Base-by-base conservation (phyloP, 2,329 filamentous ascomycete species). In the Aspergillus aculeatus region DNA sequence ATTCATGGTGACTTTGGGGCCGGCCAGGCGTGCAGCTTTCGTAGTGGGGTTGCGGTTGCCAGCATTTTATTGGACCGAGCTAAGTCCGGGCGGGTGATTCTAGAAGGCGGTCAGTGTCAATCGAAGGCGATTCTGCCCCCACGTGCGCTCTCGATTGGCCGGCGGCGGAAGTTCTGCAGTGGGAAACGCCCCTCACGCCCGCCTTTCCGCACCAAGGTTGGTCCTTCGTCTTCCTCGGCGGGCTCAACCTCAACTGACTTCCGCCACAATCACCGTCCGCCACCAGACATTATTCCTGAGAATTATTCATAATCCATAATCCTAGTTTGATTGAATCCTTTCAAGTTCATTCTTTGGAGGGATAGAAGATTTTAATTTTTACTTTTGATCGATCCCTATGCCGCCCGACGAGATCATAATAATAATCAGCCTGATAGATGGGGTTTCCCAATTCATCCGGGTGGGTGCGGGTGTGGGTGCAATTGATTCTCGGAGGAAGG, bases 81-180 rank as follows among this genome's bases (percentile, higher is more conserved):
- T 26, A 24, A n/a, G 47, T 32, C 35, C 29, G 57, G 51, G 21
- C 19, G 29, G 11, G 14, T 54, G 21, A 14, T 56, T 59, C 47
- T 24, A 56, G 66, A 55, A 67, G 60, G 64, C 63, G 66, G 66
- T 66, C 41, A 7, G n/a, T 49, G 54, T 24, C 55, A 54, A 65
- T 64, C 63, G 32, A 29, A 32, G 31, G 47, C 2, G 23, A 68
- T 72, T 71, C 67, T 73, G 70, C 70, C 67, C 24, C 61, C 71
- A 73, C 71, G 71, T 73, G 71, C 63, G n/a, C 3, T 3, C 16
- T 54, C 70, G 26, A 73, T 73, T 73, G 71, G 71, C n/a, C 63
- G 31, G 26, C 56, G 62, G 62, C 21, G 44, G 54, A 54, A 60
- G 62, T 44, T 31, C 21, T 44, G 14, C 32, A 35, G 23, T 29